phyloP scores from a whole-genome alignment of 2,329 filamentous ascomycete species.

The Arthrobotrys megalospora region DNA sequence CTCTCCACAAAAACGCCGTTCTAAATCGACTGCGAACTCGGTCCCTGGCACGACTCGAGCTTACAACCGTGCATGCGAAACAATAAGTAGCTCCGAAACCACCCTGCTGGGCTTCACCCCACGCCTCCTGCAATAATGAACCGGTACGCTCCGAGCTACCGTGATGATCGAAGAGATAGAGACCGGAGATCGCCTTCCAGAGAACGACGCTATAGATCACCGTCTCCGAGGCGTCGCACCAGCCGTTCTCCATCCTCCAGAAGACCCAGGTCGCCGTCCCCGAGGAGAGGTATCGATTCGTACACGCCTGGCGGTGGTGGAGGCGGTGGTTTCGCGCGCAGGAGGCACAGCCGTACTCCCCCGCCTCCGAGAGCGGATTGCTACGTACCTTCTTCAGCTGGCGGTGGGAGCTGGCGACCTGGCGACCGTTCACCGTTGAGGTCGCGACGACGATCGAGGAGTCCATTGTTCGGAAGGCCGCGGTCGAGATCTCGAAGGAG shows the following conservation, averaged over 20 bases:
- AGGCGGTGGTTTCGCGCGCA: conserved; percentile 59
- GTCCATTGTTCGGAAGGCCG: conserved; percentile 52
- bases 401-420: conserved; percentile 62
- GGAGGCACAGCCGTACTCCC: conserved; percentile 61
- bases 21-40: no score
- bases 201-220: conserved; percentile 50
- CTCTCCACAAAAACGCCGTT: background rate
- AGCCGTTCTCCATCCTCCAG: conserved; percentile 52
- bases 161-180: conserved; percentile 61
- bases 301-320: conserved; percentile 62
- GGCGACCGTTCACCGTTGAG: conserved; percentile 50
- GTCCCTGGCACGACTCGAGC: no score
- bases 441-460: conserved; percentile 46
- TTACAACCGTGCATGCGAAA: background rate
- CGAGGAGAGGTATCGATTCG: conserved; percentile 63
- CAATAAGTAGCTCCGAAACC: background rate
- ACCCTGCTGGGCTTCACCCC: conserved; percentile 3
- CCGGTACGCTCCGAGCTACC: conserved; percentile 63
- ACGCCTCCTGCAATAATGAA: conserved; percentile 31
- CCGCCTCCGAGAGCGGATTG: conserved; percentile 63
- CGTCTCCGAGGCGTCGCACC: conserved; percentile 42
- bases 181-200: conserved; percentile 59
- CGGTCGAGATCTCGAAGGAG: conserved; percentile 51
- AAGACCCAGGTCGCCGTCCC: conserved; percentile 57
- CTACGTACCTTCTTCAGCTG: conserved; percentile 62